A percentile compares a stretch with the other conserved stretches of the same genome.
phyloP scores from a whole-genome alignment of 1,139 yeast species.

The Blastobotrys niveus region DNA sequence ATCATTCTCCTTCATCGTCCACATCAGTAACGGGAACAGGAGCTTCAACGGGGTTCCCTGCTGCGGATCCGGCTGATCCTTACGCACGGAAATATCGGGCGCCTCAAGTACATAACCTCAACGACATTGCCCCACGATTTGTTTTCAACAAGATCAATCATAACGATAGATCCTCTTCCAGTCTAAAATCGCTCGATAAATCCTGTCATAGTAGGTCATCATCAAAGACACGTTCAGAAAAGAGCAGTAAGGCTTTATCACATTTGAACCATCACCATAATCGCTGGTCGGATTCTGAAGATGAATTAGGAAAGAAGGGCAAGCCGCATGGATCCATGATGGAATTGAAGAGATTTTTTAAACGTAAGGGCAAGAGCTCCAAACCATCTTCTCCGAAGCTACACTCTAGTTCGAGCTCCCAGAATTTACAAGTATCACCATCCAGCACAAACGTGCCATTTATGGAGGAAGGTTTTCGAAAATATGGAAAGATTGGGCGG shows the following conservation, averaged over 20 bases:
- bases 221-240: constrained; percentile 4
- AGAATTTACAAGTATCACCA: neutral
- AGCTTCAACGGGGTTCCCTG: constrained; percentile 24
- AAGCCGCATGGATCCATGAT: constrained; percentile 34
- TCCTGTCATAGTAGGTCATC: constrained; percentile 2
- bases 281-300: constrained; percentile 15
- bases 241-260: constrained; percentile 10
- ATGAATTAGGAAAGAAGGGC: constrained; percentile 9
- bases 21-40: no score
- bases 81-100: constrained; percentile 33
- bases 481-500: constrained; percentile 86
- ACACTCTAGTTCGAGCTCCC: constrained; percentile 10
- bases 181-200: constrained; percentile 14
- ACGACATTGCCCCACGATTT: constrained; percentile 35
- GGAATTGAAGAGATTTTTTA: constrained; percentile 39
- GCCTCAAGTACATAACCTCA: constrained; percentile 28
- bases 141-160: constrained; percentile 27
- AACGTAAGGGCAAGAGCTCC: constrained; percentile 17
- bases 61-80: constrained; percentile 31
- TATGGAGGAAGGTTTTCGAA: constrained; percentile 46
- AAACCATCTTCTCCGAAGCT: constrained; percentile 5
- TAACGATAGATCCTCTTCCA: constrained; percentile 13
- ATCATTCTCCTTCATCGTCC: constrained; percentile 20
- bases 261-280: constrained; percentile 5
- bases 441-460: constrained; percentile 31